Base-by-base conservation (phyloP, 2,329 filamentous ascomycete species). In the Taxawa tesnikishii region DNA sequence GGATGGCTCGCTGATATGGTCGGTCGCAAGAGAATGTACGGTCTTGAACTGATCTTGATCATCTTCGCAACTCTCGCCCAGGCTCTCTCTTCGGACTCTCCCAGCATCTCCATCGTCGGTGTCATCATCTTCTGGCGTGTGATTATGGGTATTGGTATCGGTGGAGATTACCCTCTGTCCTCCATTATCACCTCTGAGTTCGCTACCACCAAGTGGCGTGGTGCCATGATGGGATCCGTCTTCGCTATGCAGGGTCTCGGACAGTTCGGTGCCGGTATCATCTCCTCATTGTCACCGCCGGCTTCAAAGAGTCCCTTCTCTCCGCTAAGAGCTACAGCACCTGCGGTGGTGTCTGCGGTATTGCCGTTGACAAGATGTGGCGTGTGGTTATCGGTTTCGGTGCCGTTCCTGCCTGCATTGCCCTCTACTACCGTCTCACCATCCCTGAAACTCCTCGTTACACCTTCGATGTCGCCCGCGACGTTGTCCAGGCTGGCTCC, bases 361-460 rank as follows among this genome's bases (percentile, higher is more conserved):
- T 71, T 0, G 80, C 82, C 1, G 79, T 87, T 5, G 83, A 90
- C 62, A 85, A 84, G 67, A 87, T 87, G 79, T 90, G 83, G 83
- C 72, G 83, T 43, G 67, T 75, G 10, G 67, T 90, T 29, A 82
- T 90, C 48, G 83, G 82, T 9, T 81, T 87, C 47, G 83, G 83
- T 43, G 81, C 79, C 27, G 72, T 90, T 6, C 83, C 83, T 2
- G 83, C 79, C 26, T 82, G 75, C 51, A 75, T 87, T 40, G 83
- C 83, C 13, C 71, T 92, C 12, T 90, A 90, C 64, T 90, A 83
- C 59, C 79, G 83, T 40, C 70, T 90, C 4, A 90, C 83, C 32
- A 88, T 92, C 43, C 83, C 83, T 15, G 83, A 92, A 60, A 88
- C 83, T 19, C 83, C 83, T 32, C 79, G 83, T 16, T 92, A 90